A percentile compares a stretch with the other conserved stretches of the same genome.
These are phyloP conservation scores for Pleodorina starrii DNA, from an alignment of 139 green algal genomes.

Conservation along the genomic window DNA sequence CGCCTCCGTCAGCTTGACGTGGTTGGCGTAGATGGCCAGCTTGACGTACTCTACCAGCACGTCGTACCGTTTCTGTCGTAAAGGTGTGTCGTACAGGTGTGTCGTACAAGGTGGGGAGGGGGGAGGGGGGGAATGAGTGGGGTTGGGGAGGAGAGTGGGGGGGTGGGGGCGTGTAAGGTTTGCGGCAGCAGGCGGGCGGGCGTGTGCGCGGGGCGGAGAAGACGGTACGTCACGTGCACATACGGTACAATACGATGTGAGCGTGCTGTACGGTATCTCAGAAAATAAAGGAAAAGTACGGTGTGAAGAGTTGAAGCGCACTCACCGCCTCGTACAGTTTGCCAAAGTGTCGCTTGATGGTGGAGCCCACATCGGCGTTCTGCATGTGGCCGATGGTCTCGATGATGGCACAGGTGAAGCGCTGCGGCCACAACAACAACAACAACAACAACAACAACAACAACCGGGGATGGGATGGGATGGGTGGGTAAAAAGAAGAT, in stretches of 20 bases:
- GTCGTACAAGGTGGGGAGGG: background rate
- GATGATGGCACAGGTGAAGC: background rate
- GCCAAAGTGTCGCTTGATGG: slow-evolving; percentile 3
- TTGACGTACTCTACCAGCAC: background rate
- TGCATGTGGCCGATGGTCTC: background rate
- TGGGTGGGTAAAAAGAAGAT: too few species aligned
- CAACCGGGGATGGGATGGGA: too few species aligned
- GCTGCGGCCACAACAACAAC: too few species aligned
- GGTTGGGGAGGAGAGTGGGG: background rate
- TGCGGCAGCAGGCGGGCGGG: background rate
- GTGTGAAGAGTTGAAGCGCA: too few species aligned
- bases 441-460: too few species aligned
- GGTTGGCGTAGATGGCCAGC: background rate
- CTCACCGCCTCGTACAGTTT: slow-evolving; percentile 10
- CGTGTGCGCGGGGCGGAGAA: background rate
- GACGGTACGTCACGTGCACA: too few species aligned
- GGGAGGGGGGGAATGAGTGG: background rate
- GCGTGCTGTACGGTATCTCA: too few species aligned
- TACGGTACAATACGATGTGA: too few species aligned
- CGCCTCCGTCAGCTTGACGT: slow-evolving; percentile 31
- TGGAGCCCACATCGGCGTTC: background rate
- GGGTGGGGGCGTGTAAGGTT: background rate
- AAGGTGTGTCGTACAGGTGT: background rate
- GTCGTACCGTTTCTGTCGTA: background rate
- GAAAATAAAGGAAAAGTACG: too few species aligned